Conservation (phyloP, 1,284 basidiomycete genomes). For the Tilletia caries region DNA sequence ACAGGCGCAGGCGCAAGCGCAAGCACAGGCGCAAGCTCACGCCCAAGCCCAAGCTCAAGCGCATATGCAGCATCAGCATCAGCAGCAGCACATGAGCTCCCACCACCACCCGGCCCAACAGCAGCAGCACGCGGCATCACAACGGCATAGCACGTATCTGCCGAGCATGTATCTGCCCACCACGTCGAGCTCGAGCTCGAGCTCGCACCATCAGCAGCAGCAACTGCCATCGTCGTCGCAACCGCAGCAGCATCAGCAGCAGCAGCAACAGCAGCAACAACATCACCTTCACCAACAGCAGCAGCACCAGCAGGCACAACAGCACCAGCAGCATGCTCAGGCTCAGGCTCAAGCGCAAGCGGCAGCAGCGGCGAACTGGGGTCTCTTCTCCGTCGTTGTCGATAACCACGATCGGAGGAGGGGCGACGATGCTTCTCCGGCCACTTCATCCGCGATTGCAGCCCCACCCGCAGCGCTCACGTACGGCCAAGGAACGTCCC, state of each 20-base stretch:
- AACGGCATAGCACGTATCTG: not conserved
- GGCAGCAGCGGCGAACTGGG: not conserved
- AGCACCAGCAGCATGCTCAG: constrained; percentile 7
- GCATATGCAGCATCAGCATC: not conserved
- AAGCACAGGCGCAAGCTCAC: constrained; percentile 10
- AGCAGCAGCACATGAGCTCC: not conserved
- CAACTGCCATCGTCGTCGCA: not conserved
- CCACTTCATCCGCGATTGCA: constrained; percentile 18
- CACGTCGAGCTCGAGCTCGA: not conserved
- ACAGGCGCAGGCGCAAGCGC: constrained; percentile 11
- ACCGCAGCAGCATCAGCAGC: constrained; percentile 17
- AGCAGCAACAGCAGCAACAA: constrained; percentile 25
- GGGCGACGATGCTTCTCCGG: constrained; percentile 2
- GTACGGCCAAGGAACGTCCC: constrained; percentile 10
- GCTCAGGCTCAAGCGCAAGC: constrained; percentile 2
- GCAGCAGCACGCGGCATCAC: too few relatives aligned
- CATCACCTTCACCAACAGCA: constrained; percentile 19
- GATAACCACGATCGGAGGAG: constrained; percentile 20
- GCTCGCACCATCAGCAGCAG: constrained; percentile 23
- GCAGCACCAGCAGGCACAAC: not conserved
- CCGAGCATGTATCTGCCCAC: constrained; percentile 1
- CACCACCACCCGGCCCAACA: not conserved
- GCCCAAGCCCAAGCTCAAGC: not conserved
- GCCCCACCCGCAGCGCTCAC: constrained; percentile 29
- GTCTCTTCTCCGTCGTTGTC: constrained; percentile 19